Evolutionary conservation across 495 filamentous ascomycete species (phyloP).

Genomic region (Podospora tetraspora): DNA sequence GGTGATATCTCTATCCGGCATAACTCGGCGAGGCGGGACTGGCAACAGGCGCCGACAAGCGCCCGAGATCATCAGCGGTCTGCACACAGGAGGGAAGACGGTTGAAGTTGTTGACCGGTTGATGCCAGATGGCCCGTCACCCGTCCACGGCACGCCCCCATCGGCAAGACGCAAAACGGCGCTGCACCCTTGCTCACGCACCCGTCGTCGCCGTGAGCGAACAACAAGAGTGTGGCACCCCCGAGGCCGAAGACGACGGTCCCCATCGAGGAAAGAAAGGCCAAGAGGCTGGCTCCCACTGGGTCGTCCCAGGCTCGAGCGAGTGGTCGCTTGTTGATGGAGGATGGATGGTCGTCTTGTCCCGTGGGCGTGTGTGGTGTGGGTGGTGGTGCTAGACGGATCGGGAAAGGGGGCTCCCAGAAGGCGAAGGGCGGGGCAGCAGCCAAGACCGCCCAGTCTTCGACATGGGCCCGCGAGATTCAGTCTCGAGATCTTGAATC

Average conservation of each 20-base stretch:
- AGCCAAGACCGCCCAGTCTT: background rate
- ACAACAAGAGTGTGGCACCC: too few species aligned
- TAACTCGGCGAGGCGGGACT: conserved; percentile 4
- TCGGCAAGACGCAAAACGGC: background rate
- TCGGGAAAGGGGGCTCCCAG: background rate
- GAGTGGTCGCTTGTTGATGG: background rate
- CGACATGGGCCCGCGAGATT: background rate
- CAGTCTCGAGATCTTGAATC: conserved; percentile 8
- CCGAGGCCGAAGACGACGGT: background rate
- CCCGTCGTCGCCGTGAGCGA: background rate
- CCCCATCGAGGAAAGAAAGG: background rate
- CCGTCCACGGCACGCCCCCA: background rate
- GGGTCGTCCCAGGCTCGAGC: background rate
- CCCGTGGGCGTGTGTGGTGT: background rate
- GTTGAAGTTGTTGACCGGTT: background rate
- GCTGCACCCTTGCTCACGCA: background rate
- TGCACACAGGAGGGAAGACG: background rate
- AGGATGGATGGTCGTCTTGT: background rate
- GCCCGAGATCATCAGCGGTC: conserved; percentile 1
- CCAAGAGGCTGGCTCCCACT: background rate
- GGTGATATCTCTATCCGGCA: background rate
- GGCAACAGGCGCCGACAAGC: conserved; percentile 9
- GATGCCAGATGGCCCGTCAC: background rate
- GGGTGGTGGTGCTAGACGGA: background rate
- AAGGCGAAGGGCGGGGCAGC: background rate